Base-by-base conservation (phyloP, 164 flowering plant species). In the Dillenia turbinata region DNA sequence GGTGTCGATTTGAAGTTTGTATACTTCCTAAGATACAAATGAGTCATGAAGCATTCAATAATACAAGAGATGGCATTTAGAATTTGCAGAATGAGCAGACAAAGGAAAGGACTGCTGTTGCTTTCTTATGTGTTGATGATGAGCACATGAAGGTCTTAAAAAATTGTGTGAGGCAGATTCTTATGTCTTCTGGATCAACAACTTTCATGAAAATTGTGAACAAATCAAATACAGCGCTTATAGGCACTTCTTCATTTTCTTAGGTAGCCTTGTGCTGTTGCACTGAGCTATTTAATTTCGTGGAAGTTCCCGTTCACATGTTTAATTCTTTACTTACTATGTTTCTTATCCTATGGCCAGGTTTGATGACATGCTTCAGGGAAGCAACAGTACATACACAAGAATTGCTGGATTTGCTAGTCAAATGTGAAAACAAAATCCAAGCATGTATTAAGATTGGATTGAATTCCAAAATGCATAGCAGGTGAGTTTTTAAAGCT, bases 361-460 rank as follows among this genome's bases (percentile, higher is more conserved):
- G 99, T 49, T 86, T 95, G 12, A 95, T 95, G 99, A 95, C 99
- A 46, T 95, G 92, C 62, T 95, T 90, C 78, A 95, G 98, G 52
- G 99, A 95, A 73, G 99, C 99, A 60, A 95, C 99, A 65, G 99
- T 95, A 1, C 99, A 95, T 78, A 95, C 99, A 10, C 99, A 95
- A 69, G 99, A 95, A 69, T 77, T 95, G 70, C 73, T 92, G 54
- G 99, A 95, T 81, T 75, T 95, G 79, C 85, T 95, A 51, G 99
- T 95, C 47, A 95, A 95, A 73, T 95, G 99, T 79, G 99, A 95
- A 69, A 95, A 92, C 57, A 95, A 95, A 74, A 95, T 95, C 58
- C 98, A 95, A 66, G 92, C 99, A n/a, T n/a, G 99, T 59, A 92
- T 95, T 44, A 95, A 95, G 83, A 95, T 92, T 78, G 99, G 98